Percentiles rank a stretch among this genome's conserved stretches.
Evolutionary conservation across 148 eudicot genomes (phyloP).

Genomic region (Gaultheria prostrata): DNA sequence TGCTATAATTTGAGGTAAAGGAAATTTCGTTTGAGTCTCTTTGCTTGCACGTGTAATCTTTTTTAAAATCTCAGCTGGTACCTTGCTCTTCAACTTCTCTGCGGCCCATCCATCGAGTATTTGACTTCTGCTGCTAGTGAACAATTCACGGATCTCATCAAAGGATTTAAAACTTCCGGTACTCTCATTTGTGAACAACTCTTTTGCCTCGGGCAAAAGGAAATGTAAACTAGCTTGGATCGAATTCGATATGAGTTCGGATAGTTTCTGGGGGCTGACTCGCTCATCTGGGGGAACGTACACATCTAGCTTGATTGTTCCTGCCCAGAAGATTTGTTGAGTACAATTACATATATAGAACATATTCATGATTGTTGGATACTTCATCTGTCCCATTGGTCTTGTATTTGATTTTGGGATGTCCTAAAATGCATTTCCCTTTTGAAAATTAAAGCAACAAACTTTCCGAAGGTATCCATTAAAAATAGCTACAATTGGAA

Average conservation of each 20-base stretch:
- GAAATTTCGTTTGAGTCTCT: neutral
- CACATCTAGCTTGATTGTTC: conserved; percentile 7
- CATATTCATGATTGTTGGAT: neutral
- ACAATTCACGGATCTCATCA: conserved; percentile 19
- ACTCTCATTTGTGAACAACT: neutral
- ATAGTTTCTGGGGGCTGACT: conserved; percentile 23
- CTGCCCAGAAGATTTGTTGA: neutral
- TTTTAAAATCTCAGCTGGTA: conserved; percentile 16
- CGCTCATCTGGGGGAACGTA: conserved; percentile 27
- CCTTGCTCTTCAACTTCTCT: conserved; percentile 17
- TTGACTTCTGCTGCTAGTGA: conserved; percentile 8
- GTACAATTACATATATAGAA: neutral
- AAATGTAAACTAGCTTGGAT: conserved; percentile 22
- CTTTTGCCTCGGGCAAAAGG: conserved; percentile 19
- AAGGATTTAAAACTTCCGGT: conserved; percentile 19
- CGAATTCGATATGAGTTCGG: conserved; percentile 16
- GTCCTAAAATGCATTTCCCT: neutral
- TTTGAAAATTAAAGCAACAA: neutral
- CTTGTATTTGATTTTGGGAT: neutral
- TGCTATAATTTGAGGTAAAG: conserved; percentile 19
- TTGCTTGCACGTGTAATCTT: conserved; percentile 17
- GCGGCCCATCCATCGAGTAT: conserved; percentile 17
- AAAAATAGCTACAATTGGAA: neutral
- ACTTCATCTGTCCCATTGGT: neutral
- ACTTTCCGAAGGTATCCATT: neutral